Evolutionary conservation across 768 basidiomycete genomes (phyloP).

Genomic region (Pleurotus sapidus): DNA sequence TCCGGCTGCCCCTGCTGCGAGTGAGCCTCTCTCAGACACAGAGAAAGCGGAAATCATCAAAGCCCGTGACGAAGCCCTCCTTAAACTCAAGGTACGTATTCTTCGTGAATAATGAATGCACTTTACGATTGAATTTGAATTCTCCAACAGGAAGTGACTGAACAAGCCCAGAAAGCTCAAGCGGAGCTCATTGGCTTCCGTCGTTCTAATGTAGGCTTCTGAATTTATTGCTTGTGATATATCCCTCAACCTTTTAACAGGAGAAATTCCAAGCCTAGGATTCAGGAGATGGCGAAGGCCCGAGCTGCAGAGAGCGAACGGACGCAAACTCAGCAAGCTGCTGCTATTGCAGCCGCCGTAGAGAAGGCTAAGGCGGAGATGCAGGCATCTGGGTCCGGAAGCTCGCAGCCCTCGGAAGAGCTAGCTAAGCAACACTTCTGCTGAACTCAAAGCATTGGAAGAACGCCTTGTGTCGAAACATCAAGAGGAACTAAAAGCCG

Average conservation of each 20-base stretch:
- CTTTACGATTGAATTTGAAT: neutral
- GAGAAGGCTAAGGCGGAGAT: constrained; percentile 52
- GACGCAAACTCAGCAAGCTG: constrained; percentile 38
- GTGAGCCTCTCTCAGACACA: constrained; percentile 45
- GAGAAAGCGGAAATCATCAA: constrained; percentile 60
- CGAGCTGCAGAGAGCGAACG: constrained; percentile 45
- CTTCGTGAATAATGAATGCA: neutral
- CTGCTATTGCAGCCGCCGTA: constrained; percentile 53
- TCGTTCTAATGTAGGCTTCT: constrained; percentile 33
- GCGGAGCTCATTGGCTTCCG: constrained; percentile 43
- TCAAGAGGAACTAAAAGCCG: constrained; percentile 48
- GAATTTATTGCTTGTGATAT: neutral
- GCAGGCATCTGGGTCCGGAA: constrained; percentile 16
- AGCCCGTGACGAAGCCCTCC: constrained; percentile 56
- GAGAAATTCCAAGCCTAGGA: constrained; percentile 59
- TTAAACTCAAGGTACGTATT: constrained; percentile 50
- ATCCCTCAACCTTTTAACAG: constrained; percentile 27
- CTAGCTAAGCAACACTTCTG: constrained; percentile 50
- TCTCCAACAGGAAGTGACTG: constrained; percentile 31
- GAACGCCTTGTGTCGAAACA: constrained; percentile 51
- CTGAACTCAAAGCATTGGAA: constrained; percentile 57
- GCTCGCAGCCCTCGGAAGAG: constrained; percentile 34
- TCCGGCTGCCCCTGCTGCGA: constrained; percentile 21
- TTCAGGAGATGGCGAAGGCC: constrained; percentile 50
- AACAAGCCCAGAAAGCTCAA: constrained; percentile 38